These are phyloP conservation scores for Triticum monococcum DNA, from an alignment of 176 grass and related monocot species.

Conservation along the genomic window DNA sequence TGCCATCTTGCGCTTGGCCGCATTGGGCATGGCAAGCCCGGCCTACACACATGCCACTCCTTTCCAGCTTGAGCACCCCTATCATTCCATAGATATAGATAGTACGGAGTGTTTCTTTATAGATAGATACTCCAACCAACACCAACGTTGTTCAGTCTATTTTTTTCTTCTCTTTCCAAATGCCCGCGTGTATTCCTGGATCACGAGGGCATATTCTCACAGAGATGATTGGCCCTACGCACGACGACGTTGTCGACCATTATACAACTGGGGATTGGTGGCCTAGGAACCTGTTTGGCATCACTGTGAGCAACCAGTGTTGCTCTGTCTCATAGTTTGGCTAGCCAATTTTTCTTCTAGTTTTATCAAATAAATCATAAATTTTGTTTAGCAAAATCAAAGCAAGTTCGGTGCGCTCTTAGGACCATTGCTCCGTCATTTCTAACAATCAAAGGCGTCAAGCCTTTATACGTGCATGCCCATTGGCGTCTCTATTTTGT, in stretches of 20 bases:
- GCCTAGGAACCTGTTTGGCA: background rate
- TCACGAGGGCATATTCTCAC: background rate
- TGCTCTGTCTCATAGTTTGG: background rate
- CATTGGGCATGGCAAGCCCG: background rate
- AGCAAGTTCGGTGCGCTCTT: too few relatives aligned
- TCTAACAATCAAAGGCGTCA: background rate
- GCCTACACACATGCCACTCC: background rate
- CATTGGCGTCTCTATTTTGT: background rate
- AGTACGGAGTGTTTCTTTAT: background rate
- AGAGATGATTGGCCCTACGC: background rate
- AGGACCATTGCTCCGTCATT: too few relatives aligned
- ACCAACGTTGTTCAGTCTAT: background rate
- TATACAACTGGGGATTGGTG: background rate
- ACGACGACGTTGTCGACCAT: background rate
- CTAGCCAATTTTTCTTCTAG: background rate
- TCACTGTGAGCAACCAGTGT: background rate
- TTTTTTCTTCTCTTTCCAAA: background rate
- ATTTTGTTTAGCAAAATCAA: background rate
- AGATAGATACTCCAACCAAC: background rate
- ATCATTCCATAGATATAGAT: background rate
- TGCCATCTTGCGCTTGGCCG: background rate
- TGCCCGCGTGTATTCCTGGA: background rate
- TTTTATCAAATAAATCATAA: background rate
- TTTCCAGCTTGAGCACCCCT: background rate
- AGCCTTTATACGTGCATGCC: background rate